A percentile compares a stretch with the other conserved stretches of the same genome.
phyloP scores from a whole-genome alignment of 2,329 filamentous ascomycete species.

The Aspergillus intermedius region DNA sequence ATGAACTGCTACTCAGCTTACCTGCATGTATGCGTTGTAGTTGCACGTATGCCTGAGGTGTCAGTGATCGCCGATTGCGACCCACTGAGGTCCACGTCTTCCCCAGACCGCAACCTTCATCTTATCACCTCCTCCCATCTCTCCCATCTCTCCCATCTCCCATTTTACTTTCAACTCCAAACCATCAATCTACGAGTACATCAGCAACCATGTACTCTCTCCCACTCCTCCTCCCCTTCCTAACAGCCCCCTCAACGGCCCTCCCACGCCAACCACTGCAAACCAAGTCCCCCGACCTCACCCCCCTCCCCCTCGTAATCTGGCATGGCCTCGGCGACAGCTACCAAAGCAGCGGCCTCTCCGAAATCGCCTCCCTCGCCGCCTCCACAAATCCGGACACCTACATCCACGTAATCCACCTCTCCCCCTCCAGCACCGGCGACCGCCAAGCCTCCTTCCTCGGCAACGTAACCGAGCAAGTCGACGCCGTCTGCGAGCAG shows the following conservation, averaged over 20 bases:
- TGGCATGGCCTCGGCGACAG: constrained; percentile 76
- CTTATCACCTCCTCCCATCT: too few species aligned
- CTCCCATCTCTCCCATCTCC: constrained; percentile 4
- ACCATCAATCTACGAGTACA: neutral
- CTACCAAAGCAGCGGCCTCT: constrained; percentile 69
- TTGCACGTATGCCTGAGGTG: too few species aligned
- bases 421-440: constrained; percentile 57
- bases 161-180: neutral
- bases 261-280: constrained; percentile 15
- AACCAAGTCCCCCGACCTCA: constrained; percentile 17
- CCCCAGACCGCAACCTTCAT: too few species aligned
- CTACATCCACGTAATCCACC: constrained; percentile 70
- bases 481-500: constrained; percentile 69
- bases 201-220: neutral
- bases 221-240: constrained; percentile 7
- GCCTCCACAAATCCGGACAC: constrained; percentile 72
- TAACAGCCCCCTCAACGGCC: constrained; percentile 14
- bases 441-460: constrained; percentile 85
- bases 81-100: too few species aligned
- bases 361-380: constrained; percentile 63
- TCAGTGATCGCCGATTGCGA: too few species aligned
- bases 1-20: too few species aligned
- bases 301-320: constrained; percentile 77
- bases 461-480: constrained; percentile 77
- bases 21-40: too few species aligned